A percentile compares a stretch with the other conserved stretches of the same genome.
phyloP scores from a whole-genome alignment of 371 early-diverging fungal genomes.

The Mucor irregularis region DNA sequence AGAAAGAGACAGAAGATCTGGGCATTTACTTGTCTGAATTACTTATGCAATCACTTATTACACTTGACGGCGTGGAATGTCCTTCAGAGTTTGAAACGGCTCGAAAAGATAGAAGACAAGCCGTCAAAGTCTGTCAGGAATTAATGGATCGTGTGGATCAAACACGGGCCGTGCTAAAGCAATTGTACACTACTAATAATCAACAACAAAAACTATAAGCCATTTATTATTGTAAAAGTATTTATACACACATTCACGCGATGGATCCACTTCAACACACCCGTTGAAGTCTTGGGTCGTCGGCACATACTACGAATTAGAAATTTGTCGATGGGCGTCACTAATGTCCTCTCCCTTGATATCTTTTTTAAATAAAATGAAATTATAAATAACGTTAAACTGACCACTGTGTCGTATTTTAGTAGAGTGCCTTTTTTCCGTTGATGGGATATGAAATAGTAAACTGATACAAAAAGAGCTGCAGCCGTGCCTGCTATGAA shows the following conservation, averaged over 20 bases:
- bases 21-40: constrained; percentile 23
- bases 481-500: too few relatives aligned
- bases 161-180: constrained; percentile 11
- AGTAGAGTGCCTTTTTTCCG: too few relatives aligned
- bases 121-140: constrained; percentile 25
- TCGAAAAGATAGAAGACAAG: constrained; percentile 22
- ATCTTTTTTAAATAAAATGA: too few relatives aligned
- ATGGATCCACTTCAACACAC: background rate
- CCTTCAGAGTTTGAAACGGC: constrained; percentile 28
- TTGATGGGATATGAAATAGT: too few relatives aligned
- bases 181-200: background rate
- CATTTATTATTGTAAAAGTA: background rate
- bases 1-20: constrained; percentile 19
- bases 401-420: too few relatives aligned
- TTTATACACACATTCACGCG: background rate
- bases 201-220: too few relatives aligned
- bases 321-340: too few relatives aligned
- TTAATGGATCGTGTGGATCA: constrained; percentile 26
- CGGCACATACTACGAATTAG: too few relatives aligned
- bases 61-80: constrained; percentile 31
- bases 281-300: too few relatives aligned
- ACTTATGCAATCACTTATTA: constrained; percentile 29
- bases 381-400: too few relatives aligned
- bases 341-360: too few relatives aligned
- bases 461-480: too few relatives aligned